Conservation (phyloP, 352 stramenopile species). For the Phytophthora idaei region DNA sequence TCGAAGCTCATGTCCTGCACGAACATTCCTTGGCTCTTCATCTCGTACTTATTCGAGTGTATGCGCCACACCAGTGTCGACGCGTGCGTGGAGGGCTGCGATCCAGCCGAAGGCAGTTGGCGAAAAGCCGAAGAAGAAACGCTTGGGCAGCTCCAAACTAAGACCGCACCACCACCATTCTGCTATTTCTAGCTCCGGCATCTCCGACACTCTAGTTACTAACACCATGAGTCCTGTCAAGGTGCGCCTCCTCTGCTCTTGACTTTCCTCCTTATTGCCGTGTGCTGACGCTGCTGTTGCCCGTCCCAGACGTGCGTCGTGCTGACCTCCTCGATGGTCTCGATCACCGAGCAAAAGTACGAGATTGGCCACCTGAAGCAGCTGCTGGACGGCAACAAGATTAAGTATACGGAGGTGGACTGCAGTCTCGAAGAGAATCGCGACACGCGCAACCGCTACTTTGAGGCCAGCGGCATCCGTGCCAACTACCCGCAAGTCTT, state of each 20-base stretch:
- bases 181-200: background rate
- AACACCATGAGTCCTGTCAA: conserved; percentile 40
- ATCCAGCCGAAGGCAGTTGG: conserved; percentile 31
- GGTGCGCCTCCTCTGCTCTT: conserved; percentile 19
- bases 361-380: conserved; percentile 75
- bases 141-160: conserved; percentile 12
- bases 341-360: conserved; percentile 78
- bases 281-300: background rate
- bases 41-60: conserved; percentile 25
- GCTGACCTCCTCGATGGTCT: conserved; percentile 79
- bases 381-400: conserved; percentile 75
- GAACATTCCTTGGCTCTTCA: conserved; percentile 29
- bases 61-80: conserved; percentile 9
- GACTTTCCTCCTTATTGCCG: background rate
- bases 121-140: conserved; percentile 27
- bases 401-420: conserved; percentile 78
- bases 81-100: conserved; percentile 29
- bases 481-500: conserved; percentile 90
- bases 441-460: conserved; percentile 74
- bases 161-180: conserved; percentile 6
- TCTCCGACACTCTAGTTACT: conserved; percentile 14
- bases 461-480: conserved; percentile 77
- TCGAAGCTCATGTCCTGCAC: background rate
- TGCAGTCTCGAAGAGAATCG: conserved; percentile 84
- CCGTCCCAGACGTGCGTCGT: conserved; percentile 56